Evolutionary conservation across 2,329 filamentous ascomycete species (phyloP).

Genomic region (Ophioceras dolichostomum): DNA sequence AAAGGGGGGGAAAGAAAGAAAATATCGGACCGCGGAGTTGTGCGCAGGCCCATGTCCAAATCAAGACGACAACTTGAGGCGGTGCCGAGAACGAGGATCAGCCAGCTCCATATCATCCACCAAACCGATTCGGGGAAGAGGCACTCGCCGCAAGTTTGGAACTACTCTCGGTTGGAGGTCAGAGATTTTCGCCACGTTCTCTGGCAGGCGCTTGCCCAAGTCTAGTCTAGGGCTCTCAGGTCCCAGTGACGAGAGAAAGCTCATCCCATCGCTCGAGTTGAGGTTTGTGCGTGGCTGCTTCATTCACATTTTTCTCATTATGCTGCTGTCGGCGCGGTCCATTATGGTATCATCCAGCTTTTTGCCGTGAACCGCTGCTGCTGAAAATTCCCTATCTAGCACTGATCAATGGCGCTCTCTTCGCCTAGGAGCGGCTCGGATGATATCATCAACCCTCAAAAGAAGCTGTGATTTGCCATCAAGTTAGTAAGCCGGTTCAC

Average conservation of each 20-base stretch:
- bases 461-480: too few relatives aligned
- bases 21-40: too few relatives aligned
- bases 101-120: too few relatives aligned
- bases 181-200: too few relatives aligned
- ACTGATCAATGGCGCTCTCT: constrained; percentile 42
- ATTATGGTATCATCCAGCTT: constrained; percentile 10
- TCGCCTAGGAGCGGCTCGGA: constrained; percentile 77
- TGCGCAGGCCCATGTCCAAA: too few relatives aligned
- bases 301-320: background rate
- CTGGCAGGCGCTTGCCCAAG: too few relatives aligned
- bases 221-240: background rate
- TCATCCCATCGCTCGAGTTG: background rate
- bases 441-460: constrained; percentile 94
- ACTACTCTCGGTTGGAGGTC: too few relatives aligned
- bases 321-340: background rate
- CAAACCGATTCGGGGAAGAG: too few relatives aligned
- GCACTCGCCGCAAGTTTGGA: too few relatives aligned
- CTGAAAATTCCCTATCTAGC: constrained; percentile 34
- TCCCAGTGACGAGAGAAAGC: background rate
- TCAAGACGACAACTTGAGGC: too few relatives aligned
- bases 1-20: too few relatives aligned
- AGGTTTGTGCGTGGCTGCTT: background rate
- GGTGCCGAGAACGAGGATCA: too few relatives aligned
- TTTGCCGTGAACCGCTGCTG: constrained; percentile 7
- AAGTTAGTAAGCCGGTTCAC: constrained; percentile 11